Base-by-base conservation (phyloP, 148 eudicot genomes). In the Heliamphora exappendiculata region DNA sequence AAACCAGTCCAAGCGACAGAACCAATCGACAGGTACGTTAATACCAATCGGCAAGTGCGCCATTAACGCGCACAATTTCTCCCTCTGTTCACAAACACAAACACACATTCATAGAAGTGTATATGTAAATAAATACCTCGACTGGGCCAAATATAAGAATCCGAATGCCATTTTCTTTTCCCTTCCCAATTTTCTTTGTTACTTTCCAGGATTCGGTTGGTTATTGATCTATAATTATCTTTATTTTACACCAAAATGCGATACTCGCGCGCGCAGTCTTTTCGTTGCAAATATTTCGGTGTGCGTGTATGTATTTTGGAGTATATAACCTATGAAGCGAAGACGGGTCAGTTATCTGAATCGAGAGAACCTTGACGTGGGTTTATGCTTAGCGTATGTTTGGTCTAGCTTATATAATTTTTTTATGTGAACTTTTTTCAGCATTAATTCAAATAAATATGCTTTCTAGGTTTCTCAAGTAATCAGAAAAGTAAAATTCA, bases 11-110 rank as follows among this genome's bases (percentile, higher is more conserved):
- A 82, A 83, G 78, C 79, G 74, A 49, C 77, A 34, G 19, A 50
- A 34, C 31, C 79, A 81, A 75, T 75, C 87, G 37, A 45, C 80
- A 33, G 89, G 89, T 87, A 82, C 54, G 58, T 34, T 72, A n/a
- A n/a, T n/a, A n/a, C n/a, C n/a, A n/a, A n/a, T n/a, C n/a, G n/a
- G n/a, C n/a, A n/a, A n/a, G n/a, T n/a, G n/a, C n/a, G n/a, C n/a
- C 41, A 4, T 50, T 36, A 69, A 69, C 36, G 22, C 5, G 5
- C 57, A 1, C 73, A 2, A 14, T 47, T n/a, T 44, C 24, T 68
- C 54, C 33, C 74, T 33, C 41, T 50, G 57, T 16, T 28, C 22
- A 24, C 19, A 31, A 4, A 9, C 67, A 2, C 13, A 8, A 14
- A 14, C 53, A 7, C 42, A 24, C 63, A 3, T 24, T 24, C 63